Base-by-base conservation (phyloP, 805 yeast species). In the Helenozyma rhizophorensis region DNA sequence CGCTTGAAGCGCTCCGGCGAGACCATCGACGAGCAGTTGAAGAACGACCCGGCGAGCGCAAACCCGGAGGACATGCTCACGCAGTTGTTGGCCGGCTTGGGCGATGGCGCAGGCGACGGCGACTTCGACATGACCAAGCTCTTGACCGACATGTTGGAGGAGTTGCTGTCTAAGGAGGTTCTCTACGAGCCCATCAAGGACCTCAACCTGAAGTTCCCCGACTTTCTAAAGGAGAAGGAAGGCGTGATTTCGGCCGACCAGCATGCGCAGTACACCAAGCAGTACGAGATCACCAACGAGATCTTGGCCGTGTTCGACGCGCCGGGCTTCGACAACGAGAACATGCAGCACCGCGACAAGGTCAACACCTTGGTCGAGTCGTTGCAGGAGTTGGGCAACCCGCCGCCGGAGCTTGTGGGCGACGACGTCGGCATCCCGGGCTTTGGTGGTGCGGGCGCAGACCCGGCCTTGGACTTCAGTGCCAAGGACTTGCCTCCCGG, bases 161-260 rank as follows among this genome's bases (percentile, higher is more conserved):
- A 88, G 53, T 70, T 90, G 54, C 76, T 93, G 6, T 77, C 93
- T 4, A 90, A 88, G 51, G 89, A 81, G 36, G 83, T 89, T 14
- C 68, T 90, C 23, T 89, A 85, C 52, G 95, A 83, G 46, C 96
- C 97, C 2, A 71, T 90, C 60, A 83, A 80, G 50, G 95, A 87
- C 39, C 69, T 89, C 54, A 76, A 80, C 43, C 60, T 65, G 9
- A 85, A 84, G 51, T 86, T 79, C 54, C 84, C 87, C 2, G 70
- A 57, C 17, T 90, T 85, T 80, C 66, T 90, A 40, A 58, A 62
- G 27, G 74, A 72, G 29, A 70, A 83, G 42, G 63, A 65, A 32
- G 70, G 65, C 7, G 46, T 51, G 23, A 53, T 78, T 16, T 34
- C 66, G 6, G 62, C 55, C 2, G 75, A 63, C 5, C 80, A 83